These are phyloP conservation scores for Paxillus involutus DNA, from an alignment of 768 basidiomycete genomes.

Conservation along the genomic window DNA sequence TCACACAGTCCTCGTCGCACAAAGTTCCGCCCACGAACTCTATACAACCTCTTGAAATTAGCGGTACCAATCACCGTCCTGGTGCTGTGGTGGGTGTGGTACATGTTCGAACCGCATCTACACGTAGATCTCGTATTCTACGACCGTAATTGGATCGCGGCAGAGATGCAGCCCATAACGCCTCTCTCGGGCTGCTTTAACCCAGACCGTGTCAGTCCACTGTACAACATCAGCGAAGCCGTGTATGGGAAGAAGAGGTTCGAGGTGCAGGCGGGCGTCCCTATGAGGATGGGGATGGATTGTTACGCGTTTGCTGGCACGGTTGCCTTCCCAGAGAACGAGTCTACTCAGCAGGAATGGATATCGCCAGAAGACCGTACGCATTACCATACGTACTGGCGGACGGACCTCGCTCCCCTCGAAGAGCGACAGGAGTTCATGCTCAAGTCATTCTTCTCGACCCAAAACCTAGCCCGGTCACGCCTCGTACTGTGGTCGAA, in stretches of 20 bases:
- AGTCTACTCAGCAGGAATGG: slow-evolving; percentile 3
- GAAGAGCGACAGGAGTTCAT: slow-evolving; percentile 83
- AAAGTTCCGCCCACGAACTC: slow-evolving; percentile 30
- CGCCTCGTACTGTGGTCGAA: slow-evolving; percentile 93
- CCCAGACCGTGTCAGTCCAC: slow-evolving; percentile 52
- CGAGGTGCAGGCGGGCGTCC: slow-evolving; percentile 79
- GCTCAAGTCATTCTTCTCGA: slow-evolving; percentile 91
- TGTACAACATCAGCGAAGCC: slow-evolving; percentile 67
- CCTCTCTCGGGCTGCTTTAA: slow-evolving; percentile 78
- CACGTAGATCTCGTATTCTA: slow-evolving; percentile 87
- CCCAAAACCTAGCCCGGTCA: slow-evolving; percentile 67
- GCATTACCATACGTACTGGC: slow-evolving; percentile 93
- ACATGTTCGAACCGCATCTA: slow-evolving; percentile 61
- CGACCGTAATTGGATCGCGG: slow-evolving; percentile 67
- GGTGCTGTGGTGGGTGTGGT: slow-evolving; percentile 38
- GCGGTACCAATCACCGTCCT: slow-evolving; percentile 35
- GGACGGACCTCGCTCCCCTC: slow-evolving; percentile 79
- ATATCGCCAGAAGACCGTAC: slow-evolving; percentile 46
- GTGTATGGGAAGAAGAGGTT: slow-evolving; percentile 63
- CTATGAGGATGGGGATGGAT: slow-evolving; percentile 77
- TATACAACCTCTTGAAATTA: slow-evolving; percentile 42
- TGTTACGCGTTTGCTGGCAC: slow-evolving; percentile 93
- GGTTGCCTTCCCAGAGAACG: slow-evolving; percentile 39
- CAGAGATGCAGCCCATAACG: slow-evolving; percentile 64
- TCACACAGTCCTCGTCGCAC: background rate